Evolutionary conservation across 495 filamentous ascomycete genomes (phyloP).

Genomic region (Penicillium cosmopolitanum): DNA sequence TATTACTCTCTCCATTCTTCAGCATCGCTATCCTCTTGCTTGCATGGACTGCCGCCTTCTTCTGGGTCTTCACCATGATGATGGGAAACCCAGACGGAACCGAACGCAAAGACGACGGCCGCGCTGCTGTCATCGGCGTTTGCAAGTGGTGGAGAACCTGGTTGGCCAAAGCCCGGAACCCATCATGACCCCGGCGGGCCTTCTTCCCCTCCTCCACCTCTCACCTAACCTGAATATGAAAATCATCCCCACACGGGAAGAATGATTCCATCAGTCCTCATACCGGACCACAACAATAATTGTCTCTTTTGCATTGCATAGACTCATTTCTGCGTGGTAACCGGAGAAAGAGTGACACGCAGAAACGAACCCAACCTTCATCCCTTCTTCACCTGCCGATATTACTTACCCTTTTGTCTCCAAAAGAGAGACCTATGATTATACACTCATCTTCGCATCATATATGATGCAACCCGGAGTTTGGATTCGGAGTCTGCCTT

Average conservation of each 20-base stretch:
- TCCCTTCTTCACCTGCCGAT: constrained; percentile 11
- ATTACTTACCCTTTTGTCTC: constrained; percentile 11
- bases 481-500: constrained; percentile 7
- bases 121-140: constrained; percentile 62
- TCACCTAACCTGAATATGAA: not conserved
- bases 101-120: constrained; percentile 64
- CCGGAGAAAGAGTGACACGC: constrained; percentile 3
- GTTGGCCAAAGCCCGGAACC: constrained; percentile 48
- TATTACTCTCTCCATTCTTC: constrained; percentile 58
- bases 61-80: constrained; percentile 66
- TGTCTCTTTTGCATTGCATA: constrained; percentile 5
- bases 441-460: constrained; percentile 16
- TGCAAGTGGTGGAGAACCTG: constrained; percentile 65
- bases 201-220: not conserved
- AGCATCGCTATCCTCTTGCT: constrained; percentile 56
- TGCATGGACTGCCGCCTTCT: constrained; percentile 63
- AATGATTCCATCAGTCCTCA: constrained; percentile 1
- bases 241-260: not conserved
- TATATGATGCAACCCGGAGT: constrained; percentile 19
- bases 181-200: constrained; percentile 14
- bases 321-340: not conserved
- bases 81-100: constrained; percentile 67
- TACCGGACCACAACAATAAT: not conserved
- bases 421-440: constrained; percentile 14
- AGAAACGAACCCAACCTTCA: constrained; percentile 2